Percentiles rank a stretch among this genome's conserved stretches.
Evolutionary conservation across 2,329 filamentous ascomycete genomes (phyloP).

Genomic region (Fusarium hainanense): DNA sequence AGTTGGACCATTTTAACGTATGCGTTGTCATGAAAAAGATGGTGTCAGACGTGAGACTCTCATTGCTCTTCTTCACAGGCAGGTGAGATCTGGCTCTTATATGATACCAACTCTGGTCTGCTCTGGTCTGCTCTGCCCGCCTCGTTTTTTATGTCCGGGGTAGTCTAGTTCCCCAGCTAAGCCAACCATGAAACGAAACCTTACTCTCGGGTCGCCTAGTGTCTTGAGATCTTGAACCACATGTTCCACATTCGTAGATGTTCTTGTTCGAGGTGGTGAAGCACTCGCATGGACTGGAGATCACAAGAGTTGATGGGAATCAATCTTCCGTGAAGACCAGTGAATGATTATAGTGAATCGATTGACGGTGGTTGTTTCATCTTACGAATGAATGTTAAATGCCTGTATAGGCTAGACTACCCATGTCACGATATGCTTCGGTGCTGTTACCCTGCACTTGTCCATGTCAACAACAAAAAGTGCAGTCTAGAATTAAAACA

Average conservation of each 20-base stretch:
- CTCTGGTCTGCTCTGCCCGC: conserved; percentile 15
- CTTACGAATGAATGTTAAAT: neutral
- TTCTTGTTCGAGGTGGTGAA: conserved; percentile 1
- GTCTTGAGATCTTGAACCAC: conserved; percentile 13
- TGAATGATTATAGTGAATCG: neutral
- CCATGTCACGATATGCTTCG: neutral
- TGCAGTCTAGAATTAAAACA: neutral
- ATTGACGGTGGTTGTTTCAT: neutral
- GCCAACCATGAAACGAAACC: conserved; percentile 29
- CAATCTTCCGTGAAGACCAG: neutral
- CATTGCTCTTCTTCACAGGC: conserved; percentile 15
- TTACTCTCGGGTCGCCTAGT: conserved; percentile 15
- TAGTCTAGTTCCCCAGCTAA: conserved; percentile 8
- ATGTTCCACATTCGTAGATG: conserved; percentile 7
- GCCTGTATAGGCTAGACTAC: neutral
- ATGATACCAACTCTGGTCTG: conserved; percentile 11
- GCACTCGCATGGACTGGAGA: conserved; percentile 32
- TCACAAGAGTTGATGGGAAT: conserved; percentile 8
- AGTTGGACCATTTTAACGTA: conserved; percentile 35
- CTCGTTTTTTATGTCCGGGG: conserved; percentile 28
- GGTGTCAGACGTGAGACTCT: conserved; percentile 24
- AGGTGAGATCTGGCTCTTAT: conserved; percentile 35
- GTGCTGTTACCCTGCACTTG: conserved; percentile 13
- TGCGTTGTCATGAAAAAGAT: conserved; percentile 37
- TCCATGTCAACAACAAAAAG: neutral